Conservation (phyloP, 805 yeast genomes). For the Dipodascus geniculatus region DNA sequence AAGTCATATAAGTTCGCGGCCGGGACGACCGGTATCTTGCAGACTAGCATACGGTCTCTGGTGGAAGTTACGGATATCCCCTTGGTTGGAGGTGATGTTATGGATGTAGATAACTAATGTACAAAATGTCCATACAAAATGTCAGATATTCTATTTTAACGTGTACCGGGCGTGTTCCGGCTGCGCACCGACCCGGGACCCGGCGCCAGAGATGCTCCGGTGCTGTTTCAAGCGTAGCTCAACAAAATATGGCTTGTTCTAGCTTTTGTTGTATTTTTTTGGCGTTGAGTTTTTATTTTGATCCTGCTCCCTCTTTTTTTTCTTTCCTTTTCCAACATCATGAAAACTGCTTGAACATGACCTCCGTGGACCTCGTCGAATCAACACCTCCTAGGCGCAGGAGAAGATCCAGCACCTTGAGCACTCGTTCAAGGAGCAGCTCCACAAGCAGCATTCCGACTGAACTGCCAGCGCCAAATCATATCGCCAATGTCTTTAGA, state of each 20-base stretch:
- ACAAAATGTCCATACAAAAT: too few relatives aligned
- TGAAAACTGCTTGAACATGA: background rate
- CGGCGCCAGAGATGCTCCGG: too few relatives aligned
- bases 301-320: background rate
- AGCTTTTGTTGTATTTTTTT: background rate
- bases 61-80: conserved; percentile 56
- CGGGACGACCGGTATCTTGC: conserved; percentile 88
- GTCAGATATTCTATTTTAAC: too few relatives aligned
- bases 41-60: conserved; percentile 50
- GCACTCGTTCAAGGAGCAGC: background rate
- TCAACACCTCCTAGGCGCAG: background rate
- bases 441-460: background rate
- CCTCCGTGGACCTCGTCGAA: background rate
- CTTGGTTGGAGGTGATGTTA: conserved; percentile 27
- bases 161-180: too few relatives aligned
- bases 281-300: background rate
- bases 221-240: too few relatives aligned
- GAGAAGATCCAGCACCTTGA: background rate
- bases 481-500: conserved; percentile 49
- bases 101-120: conserved; percentile 36
- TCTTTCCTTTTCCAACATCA: background rate
- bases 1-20: conserved; percentile 74
- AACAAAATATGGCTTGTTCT: background rate
- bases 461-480: conserved; percentile 7
- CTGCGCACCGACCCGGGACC: too few relatives aligned